Percentiles rank a stretch among this genome's conserved stretches.
Evolutionary conservation across 495 filamentous ascomycete genomes (phyloP).

Genomic region (Lophiotrema nucula): DNA sequence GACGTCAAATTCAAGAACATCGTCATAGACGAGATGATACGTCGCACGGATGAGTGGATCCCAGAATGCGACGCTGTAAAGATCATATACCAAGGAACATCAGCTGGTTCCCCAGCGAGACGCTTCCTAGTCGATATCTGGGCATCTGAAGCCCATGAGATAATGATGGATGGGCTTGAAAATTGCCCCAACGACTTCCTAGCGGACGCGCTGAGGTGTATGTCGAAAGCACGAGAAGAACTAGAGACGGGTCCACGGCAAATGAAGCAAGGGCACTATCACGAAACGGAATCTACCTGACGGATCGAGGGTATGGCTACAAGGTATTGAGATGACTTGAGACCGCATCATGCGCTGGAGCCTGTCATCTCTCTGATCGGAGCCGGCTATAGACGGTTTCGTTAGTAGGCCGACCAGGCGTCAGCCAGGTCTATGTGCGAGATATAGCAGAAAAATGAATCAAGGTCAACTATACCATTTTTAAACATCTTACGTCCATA

Average conservation of each 20-base stretch:
- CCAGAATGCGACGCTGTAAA: not conserved
- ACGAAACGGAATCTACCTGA: not conserved
- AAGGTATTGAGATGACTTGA: not conserved
- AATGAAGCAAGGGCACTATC: not conserved
- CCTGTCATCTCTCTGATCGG: too few species aligned
- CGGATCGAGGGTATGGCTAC: not conserved
- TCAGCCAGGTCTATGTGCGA: too few species aligned
- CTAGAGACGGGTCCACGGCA: not conserved
- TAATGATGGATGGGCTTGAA: not conserved
- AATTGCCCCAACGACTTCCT: conserved; percentile 1
- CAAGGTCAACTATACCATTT: too few species aligned
- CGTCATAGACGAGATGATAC: conserved; percentile 5
- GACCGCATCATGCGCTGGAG: too few species aligned
- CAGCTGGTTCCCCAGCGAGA: not conserved
- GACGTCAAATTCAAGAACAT: conserved; percentile 13
- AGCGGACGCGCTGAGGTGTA: not conserved
- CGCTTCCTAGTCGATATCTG: conserved; percentile 3
- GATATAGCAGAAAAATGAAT: too few species aligned
- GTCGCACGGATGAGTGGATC: not conserved
- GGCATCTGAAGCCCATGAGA: not conserved
- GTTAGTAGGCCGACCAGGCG: not conserved
- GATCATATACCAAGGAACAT: conserved; percentile 4
- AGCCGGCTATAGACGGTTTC: not conserved
- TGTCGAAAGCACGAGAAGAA: not conserved
- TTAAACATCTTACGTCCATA: too few species aligned